phyloP scores from a whole-genome alignment of 192 early-diverging fungal genomes.

The Chytriomyces confervae region DNA sequence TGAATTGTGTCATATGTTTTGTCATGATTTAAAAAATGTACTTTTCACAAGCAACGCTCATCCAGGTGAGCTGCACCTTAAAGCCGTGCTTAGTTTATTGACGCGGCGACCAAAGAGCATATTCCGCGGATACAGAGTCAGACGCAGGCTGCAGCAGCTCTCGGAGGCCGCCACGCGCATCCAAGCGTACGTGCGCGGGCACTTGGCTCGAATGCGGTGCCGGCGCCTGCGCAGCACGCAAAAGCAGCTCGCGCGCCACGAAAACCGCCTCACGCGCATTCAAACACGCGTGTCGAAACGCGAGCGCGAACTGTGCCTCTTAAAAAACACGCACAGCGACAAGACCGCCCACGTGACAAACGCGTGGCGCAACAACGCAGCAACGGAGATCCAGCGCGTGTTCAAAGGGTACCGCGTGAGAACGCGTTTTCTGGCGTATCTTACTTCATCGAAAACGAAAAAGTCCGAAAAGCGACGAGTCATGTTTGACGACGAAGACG shows the following conservation, averaged over 20 bases:
- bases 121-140: conserved; percentile 6
- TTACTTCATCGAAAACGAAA: not conserved
- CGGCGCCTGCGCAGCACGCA: not conserved
- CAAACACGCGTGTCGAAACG: conserved; percentile 3
- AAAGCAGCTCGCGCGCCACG: not conserved
- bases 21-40: not conserved
- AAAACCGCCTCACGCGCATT: not conserved
- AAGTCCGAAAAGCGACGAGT: not conserved
- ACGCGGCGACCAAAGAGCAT: not conserved
- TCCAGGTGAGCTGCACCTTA: not conserved
- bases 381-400: not conserved
- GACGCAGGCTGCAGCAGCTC: not conserved
- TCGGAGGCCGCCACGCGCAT: not conserved
- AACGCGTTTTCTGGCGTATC: not conserved
- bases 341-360: not conserved
- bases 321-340: conserved; percentile 19
- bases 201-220: not conserved
- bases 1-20: not conserved
- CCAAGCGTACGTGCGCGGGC: conserved; percentile 12
- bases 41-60: not conserved
- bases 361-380: conserved; percentile 7
- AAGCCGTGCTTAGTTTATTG: not conserved
- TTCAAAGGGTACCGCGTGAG: conserved; percentile 6
- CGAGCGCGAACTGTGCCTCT: conserved; percentile 11
- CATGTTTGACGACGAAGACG: not conserved